Conservation (phyloP, 2,329 filamentous ascomycete genomes). For the Clonostachys sp. region DNA sequence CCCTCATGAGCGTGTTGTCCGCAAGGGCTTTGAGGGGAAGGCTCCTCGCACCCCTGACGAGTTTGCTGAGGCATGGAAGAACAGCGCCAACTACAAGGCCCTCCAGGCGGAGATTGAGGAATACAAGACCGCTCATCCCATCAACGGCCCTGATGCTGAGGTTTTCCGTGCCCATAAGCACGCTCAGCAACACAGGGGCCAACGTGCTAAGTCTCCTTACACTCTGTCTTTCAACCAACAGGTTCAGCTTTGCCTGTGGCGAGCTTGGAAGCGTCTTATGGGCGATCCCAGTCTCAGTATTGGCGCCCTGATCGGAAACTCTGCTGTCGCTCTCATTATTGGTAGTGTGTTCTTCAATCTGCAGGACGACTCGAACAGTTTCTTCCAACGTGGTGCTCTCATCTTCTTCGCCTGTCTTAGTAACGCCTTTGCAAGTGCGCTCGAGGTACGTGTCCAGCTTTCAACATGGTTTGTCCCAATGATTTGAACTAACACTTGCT, state of each 20-base stretch:
- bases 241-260: slow-evolving; percentile 72
- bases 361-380: slow-evolving; percentile 57
- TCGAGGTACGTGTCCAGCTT: slow-evolving; percentile 50
- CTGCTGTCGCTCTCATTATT: slow-evolving; percentile 72
- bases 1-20: slow-evolving; percentile 48
- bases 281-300: slow-evolving; percentile 75
- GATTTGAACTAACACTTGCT: slow-evolving; percentile 3
- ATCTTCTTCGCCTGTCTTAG: slow-evolving; percentile 86
- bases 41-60: slow-evolving; percentile 58
- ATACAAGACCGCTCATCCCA: slow-evolving; percentile 47
- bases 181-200: slow-evolving; percentile 49
- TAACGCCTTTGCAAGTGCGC: slow-evolving; percentile 76
- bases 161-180: slow-evolving; percentile 50
- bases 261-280: slow-evolving; percentile 71
- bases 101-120: slow-evolving; percentile 50
- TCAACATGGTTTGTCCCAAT: slow-evolving; percentile 7
- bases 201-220: slow-evolving; percentile 71
- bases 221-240: slow-evolving; percentile 77
- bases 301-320: slow-evolving; percentile 66
- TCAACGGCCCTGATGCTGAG: slow-evolving; percentile 51
- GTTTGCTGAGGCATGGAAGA: slow-evolving; percentile 55
- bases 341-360: slow-evolving; percentile 79
- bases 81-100: slow-evolving; percentile 42
- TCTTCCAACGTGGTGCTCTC: slow-evolving; percentile 74
- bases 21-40: slow-evolving; percentile 49